Evolutionary conservation across 768 basidiomycete species (phyloP).

Genomic region (Tulasnella sp.): DNA sequence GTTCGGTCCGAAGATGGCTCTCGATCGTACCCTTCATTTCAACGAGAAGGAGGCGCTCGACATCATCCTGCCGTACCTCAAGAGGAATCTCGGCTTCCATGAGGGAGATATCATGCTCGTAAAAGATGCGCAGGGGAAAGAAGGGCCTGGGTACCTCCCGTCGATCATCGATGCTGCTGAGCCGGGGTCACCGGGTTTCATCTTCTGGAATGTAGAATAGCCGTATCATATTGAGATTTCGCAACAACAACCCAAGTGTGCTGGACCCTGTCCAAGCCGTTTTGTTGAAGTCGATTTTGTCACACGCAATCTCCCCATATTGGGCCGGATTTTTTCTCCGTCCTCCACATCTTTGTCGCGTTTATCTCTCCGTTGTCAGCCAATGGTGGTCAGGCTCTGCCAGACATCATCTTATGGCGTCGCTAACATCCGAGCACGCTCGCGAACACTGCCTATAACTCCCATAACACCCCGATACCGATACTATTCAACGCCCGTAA

Average conservation of each 20-base stretch:
- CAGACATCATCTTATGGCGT: background rate
- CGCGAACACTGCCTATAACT: background rate
- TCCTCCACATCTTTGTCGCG: background rate
- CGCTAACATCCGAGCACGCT: no score
- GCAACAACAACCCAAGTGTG: no score
- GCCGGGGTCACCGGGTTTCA: constrained; percentile 76
- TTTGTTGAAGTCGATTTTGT: background rate
- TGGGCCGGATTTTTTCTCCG: background rate
- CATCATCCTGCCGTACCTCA: constrained; percentile 69
- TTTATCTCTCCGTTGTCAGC: background rate
- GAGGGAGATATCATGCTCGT: constrained; percentile 62
- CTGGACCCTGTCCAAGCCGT: background rate
- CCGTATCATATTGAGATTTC: background rate
- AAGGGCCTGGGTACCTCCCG: constrained; percentile 49
- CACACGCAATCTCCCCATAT: background rate
- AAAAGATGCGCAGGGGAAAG: constrained; percentile 50
- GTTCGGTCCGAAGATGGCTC: constrained; percentile 62
- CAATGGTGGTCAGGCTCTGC: background rate
- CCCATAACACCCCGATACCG: background rate
- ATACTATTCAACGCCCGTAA: background rate
- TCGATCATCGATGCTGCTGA: constrained; percentile 74
- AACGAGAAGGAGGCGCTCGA: constrained; percentile 62
- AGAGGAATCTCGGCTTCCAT: constrained; percentile 56
- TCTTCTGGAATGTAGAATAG: constrained; percentile 54
- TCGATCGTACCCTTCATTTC: constrained; percentile 75